These are phyloP conservation scores for Vachellia collinsii DNA, from an alignment of 306 rosid genomes.

Conservation along the genomic window DNA sequence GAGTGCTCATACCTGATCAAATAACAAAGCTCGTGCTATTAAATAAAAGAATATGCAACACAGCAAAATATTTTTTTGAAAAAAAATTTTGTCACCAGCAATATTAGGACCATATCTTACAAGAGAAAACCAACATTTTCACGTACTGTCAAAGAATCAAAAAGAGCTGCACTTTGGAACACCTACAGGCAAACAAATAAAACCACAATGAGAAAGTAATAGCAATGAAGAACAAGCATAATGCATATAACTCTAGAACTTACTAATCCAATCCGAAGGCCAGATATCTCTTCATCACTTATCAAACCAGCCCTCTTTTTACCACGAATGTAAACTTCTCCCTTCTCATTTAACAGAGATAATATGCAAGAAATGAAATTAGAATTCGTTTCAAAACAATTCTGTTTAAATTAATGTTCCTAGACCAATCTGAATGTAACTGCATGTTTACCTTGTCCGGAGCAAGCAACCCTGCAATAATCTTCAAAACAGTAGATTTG, in stretches of 20 bases:
- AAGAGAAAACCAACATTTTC: constrained; percentile 99
- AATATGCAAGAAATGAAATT: constrained; percentile 26
- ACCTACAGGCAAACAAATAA: constrained; percentile 54
- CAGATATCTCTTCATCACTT: constrained; percentile 85
- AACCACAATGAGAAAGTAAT: constrained; percentile 16
- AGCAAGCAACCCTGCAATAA: constrained; percentile 91
- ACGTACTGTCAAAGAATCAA: constrained; percentile 94
- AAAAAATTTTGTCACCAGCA: neutral
- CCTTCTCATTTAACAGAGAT: constrained; percentile 55
- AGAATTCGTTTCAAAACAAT: neutral
- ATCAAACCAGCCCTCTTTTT: constrained; percentile 83
- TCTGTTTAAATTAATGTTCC: constrained; percentile 17
- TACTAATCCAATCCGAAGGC: constrained; percentile 95
- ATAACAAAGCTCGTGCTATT: constrained; percentile 24
- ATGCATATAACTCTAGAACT: constrained; percentile 34
- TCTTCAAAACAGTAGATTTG: constrained; percentile 88
- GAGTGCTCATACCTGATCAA: constrained; percentile 84
- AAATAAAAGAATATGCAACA: constrained; percentile 25
- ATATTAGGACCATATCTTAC: constrained; percentile 57
- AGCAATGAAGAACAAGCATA: constrained; percentile 14
- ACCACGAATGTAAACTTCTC: constrained; percentile 91
- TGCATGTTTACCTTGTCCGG: constrained; percentile 72
- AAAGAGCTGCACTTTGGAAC: constrained; percentile 99
- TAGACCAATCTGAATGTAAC: constrained; percentile 5
- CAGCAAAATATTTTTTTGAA: neutral